Percentiles rank a stretch among this genome's conserved stretches.
Conservation (phyloP, 306 rosid genomes). For the Pterocarpus santalinus region DNA sequence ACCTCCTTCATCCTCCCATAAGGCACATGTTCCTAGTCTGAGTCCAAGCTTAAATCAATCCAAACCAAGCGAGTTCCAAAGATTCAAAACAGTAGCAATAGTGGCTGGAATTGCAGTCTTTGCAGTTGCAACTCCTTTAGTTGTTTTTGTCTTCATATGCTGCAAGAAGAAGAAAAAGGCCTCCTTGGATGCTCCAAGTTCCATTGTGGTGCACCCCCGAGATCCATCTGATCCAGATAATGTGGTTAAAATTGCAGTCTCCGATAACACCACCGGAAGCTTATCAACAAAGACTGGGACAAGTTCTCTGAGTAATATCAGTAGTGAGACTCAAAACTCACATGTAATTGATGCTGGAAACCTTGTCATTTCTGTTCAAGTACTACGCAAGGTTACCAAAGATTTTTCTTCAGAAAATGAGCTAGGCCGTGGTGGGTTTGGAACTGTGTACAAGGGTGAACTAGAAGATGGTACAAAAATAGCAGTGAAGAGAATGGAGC, state of each 20-base stretch:
- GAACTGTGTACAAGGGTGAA: constrained; percentile 87
- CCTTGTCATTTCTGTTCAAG: constrained; percentile 70
- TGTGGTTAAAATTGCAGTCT: constrained; percentile 65
- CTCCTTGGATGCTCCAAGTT: constrained; percentile 53
- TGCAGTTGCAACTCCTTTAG: constrained; percentile 43
- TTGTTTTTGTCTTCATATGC: constrained; percentile 51
- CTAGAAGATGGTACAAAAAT: constrained; percentile 75
- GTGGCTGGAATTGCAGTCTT: constrained; percentile 48
- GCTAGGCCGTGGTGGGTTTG: constrained; percentile 90
- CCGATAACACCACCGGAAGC: constrained; percentile 59
- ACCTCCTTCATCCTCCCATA: constrained; percentile 44
- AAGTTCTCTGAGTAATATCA: constrained; percentile 57
- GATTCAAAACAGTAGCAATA: constrained; percentile 44
- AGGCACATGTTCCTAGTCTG: constrained; percentile 35
- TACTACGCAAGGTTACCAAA: constrained; percentile 73
- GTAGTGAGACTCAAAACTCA: constrained; percentile 64
- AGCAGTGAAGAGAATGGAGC: constrained; percentile 94
- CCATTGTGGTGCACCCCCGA: constrained; percentile 74
- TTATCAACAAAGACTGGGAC: constrained; percentile 63
- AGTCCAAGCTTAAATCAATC: constrained; percentile 46
- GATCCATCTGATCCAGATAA: constrained; percentile 67
- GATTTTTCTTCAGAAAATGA: constrained; percentile 71
- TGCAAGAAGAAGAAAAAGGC: constrained; percentile 58
- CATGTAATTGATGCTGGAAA: constrained; percentile 64
- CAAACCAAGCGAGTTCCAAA: constrained; percentile 43